These are phyloP conservation scores for Boletus vinaceobasis DNA, from an alignment of 768 basidiomycete species.

Conservation along the genomic window DNA sequence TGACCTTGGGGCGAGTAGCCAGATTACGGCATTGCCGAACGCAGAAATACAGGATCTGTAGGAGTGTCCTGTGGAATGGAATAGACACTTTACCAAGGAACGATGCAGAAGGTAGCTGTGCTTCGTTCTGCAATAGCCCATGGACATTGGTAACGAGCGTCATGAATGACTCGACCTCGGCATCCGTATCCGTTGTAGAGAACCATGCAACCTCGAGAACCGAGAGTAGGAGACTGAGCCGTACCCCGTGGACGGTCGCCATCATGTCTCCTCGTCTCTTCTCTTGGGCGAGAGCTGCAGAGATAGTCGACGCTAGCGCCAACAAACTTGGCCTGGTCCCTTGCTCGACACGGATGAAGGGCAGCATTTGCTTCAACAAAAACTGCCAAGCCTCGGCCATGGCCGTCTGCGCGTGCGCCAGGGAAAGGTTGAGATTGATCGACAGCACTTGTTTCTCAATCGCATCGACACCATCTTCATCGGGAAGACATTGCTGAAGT, in stretches of 20 bases:
- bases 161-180: constrained; percentile 58
- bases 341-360: constrained; percentile 62
- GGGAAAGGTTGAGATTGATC: constrained; percentile 85
- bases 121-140: constrained; percentile 65
- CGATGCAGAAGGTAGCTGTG: constrained; percentile 70
- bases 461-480: constrained; percentile 41
- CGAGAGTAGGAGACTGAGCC: constrained; percentile 69
- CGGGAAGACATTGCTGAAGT: constrained; percentile 39
- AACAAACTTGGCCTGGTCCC: constrained; percentile 54
- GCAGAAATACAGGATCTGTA: constrained; percentile 81
- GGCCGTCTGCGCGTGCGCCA: constrained; percentile 73
- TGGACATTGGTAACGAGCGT: constrained; percentile 59
- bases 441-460: constrained; percentile 60
- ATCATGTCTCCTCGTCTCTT: constrained; percentile 79
- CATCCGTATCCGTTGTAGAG: constrained; percentile 49
- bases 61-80: constrained; percentile 75
- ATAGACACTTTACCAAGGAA: constrained; percentile 60
- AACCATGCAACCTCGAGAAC: constrained; percentile 83
- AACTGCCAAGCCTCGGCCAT: constrained; percentile 77
- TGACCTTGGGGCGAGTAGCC: constrained; percentile 42
- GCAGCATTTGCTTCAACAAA: constrained; percentile 59
- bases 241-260: constrained; percentile 71
- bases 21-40: constrained; percentile 58
- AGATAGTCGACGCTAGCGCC: constrained; percentile 57
- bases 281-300: constrained; percentile 65